phyloP scores from a whole-genome alignment of 1,284 basidiomycete species.

The Sanghuangporus weigelae region DNA sequence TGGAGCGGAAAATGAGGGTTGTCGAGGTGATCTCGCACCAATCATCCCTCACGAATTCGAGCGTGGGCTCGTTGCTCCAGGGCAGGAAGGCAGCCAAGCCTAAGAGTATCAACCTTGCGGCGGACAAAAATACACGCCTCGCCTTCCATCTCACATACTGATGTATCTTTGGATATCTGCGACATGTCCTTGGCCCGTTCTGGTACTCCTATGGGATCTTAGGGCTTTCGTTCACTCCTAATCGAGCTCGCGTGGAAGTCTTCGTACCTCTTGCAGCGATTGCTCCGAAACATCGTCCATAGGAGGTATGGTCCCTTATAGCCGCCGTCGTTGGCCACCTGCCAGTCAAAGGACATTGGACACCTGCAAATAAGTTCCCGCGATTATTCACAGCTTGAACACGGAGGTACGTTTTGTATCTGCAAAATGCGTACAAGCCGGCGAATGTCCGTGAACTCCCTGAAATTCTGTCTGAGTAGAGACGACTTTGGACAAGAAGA shows the following conservation, averaged over 20 bases:
- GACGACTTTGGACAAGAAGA: too few species aligned
- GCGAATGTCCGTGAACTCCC: neutral
- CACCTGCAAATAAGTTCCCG: neutral
- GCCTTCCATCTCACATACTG: conserved; percentile 12
- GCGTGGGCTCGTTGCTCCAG: conserved; percentile 14
- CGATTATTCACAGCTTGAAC: neutral
- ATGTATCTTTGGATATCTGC: conserved; percentile 11
- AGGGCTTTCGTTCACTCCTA: conserved; percentile 1
- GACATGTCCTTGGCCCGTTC: conserved; percentile 11
- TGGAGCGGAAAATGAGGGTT: conserved; percentile 4
- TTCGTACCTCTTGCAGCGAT: neutral
- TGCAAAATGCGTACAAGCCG: neutral
- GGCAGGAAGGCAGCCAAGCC: conserved; percentile 17
- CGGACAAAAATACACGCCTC: conserved; percentile 5
- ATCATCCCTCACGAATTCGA: conserved; percentile 11
- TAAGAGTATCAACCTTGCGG: neutral
- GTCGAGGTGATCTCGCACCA: neutral
- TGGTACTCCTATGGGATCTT: neutral
- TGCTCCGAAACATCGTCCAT: neutral
- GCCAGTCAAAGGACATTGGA: neutral
- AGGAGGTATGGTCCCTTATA: neutral
- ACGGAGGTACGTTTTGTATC: neutral
- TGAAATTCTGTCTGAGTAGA: too few species aligned
- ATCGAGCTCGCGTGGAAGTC: conserved; percentile 9
- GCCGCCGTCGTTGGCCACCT: conserved; percentile 7